phyloP scores from a whole-genome alignment of 2,329 filamentous ascomycete species.

The Cladorrhinum sp. region DNA sequence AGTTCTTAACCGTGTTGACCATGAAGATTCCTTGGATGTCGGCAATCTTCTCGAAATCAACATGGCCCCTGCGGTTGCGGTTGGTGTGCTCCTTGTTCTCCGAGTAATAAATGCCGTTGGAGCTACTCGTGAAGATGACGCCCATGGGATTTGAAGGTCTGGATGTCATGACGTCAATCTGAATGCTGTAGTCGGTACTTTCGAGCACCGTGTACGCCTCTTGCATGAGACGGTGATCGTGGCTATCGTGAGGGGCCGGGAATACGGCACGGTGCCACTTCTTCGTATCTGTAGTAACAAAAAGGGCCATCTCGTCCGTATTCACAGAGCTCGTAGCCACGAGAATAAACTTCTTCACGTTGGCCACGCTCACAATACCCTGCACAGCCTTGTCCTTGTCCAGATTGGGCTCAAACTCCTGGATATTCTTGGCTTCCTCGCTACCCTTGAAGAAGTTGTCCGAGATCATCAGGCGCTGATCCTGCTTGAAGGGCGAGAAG shows the following conservation, averaged over 20 bases:
- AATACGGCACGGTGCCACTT: conserved; percentile 93
- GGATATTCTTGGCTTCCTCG: conserved; percentile 42
- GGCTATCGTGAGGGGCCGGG: conserved; percentile 45
- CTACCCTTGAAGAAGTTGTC: conserved; percentile 73
- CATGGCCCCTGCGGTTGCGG: conserved; percentile 68
- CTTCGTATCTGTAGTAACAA: conserved; percentile 77
- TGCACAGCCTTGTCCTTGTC: conserved; percentile 69
- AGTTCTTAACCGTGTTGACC: conserved; percentile 87
- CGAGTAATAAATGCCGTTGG: conserved; percentile 93
- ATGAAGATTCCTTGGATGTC: conserved; percentile 90
- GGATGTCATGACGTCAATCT: conserved; percentile 84
- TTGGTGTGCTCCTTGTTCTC: conserved; percentile 92
- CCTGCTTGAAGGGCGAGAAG: conserved; percentile 66
- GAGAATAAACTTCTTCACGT: conserved; percentile 82
- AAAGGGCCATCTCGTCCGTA: conserved; percentile 89
- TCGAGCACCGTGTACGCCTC: conserved; percentile 92
- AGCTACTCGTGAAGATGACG: conserved; percentile 91
- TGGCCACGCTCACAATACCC: conserved; percentile 77
- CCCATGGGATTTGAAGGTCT: conserved; percentile 70
- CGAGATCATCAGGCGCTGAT: conserved; percentile 76
- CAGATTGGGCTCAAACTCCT: conserved; percentile 73
- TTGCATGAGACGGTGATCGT: conserved; percentile 72
- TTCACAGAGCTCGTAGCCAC: conserved; percentile 75
- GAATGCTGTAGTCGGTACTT: conserved; percentile 96
- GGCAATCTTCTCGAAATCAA: conserved; percentile 93